A percentile compares a stretch with the other conserved stretches of the same genome.
phyloP scores from a whole-genome alignment of 805 yeast genomes.

The Schwanniomyces pseudopolymorphus region DNA sequence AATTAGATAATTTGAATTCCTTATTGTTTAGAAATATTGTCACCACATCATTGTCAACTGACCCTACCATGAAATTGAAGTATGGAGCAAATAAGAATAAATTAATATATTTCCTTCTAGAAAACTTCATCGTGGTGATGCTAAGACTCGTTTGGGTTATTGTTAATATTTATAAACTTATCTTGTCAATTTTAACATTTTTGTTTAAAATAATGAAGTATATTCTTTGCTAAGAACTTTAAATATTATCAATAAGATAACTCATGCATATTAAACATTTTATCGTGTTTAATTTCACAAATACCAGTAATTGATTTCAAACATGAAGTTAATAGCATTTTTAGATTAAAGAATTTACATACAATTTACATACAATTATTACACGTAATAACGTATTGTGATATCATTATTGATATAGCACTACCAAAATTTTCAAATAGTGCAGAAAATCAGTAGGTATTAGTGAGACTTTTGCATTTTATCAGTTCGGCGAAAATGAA shows the following conservation, averaged over 20 bases:
- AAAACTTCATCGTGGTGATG: conserved; percentile 50
- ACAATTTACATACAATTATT: too few species aligned
- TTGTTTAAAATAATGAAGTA: conserved; percentile 18
- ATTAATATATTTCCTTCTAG: conserved; percentile 45
- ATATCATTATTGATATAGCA: too few species aligned
- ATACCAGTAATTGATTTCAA: neutral
- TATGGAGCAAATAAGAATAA: conserved; percentile 33
- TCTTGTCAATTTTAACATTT: conserved; percentile 20
- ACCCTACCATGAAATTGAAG: conserved; percentile 19
- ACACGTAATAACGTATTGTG: too few species aligned
- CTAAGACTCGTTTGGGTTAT: conserved; percentile 59
- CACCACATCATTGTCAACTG: conserved; percentile 9
- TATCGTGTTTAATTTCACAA: neutral
- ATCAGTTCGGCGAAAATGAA: neutral
- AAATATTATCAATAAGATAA: too few species aligned
- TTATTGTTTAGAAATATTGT: conserved; percentile 28
- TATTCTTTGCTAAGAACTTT: neutral
- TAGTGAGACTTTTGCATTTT: neutral
- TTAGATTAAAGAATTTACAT: too few species aligned
- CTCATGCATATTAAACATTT: too few species aligned
- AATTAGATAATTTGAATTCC: conserved; percentile 41
- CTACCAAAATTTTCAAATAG: too few species aligned
- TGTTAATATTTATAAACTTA: conserved; percentile 45
- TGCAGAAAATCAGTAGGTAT: too few species aligned
- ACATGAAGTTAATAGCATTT: too few species aligned